Percentiles rank a stretch among this genome's conserved stretches.
Conservation (phyloP, 179 eudicot species). For the Spinacia oleracea region DNA sequence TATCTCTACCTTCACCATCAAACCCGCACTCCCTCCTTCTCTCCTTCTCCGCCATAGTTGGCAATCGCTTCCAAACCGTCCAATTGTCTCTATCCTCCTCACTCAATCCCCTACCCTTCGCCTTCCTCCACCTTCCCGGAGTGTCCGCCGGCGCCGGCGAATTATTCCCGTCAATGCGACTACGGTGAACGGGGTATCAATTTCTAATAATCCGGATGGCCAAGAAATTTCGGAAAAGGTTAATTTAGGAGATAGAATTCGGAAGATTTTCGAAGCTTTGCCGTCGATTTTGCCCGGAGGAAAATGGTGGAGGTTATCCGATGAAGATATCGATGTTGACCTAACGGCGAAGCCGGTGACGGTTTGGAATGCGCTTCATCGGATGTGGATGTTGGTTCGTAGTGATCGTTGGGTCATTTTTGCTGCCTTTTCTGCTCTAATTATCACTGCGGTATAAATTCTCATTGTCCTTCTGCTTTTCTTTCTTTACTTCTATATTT, state of each 20-base stretch:
- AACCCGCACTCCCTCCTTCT: not conserved
- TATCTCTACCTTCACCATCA: slow-evolving; percentile 24
- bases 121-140: not conserved
- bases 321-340: slow-evolving; percentile 40
- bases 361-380: slow-evolving; percentile 64
- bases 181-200: slow-evolving; percentile 47
- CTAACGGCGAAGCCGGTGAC: slow-evolving; percentile 79
- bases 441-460: slow-evolving; percentile 68
- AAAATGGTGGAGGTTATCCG: slow-evolving; percentile 78
- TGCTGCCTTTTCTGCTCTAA: slow-evolving; percentile 72
- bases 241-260: slow-evolving; percentile 40
- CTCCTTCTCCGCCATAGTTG: slow-evolving; percentile 7
- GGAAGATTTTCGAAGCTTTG: slow-evolving; percentile 34
- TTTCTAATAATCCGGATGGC: not conserved
- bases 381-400: slow-evolving; percentile 84
- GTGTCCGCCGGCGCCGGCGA: slow-evolving; percentile 22
- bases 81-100: slow-evolving; percentile 8
- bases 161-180: slow-evolving; percentile 38
- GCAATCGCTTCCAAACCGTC: not conserved
- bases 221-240: slow-evolving; percentile 13
- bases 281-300: slow-evolving; percentile 76
- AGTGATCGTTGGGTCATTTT: slow-evolving; percentile 79
- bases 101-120: not conserved
- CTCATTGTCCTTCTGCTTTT: not conserved
- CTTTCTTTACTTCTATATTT: not conserved